phyloP scores from a whole-genome alignment of 768 basidiomycete species.

The Pulveroboletus ravenelii region DNA sequence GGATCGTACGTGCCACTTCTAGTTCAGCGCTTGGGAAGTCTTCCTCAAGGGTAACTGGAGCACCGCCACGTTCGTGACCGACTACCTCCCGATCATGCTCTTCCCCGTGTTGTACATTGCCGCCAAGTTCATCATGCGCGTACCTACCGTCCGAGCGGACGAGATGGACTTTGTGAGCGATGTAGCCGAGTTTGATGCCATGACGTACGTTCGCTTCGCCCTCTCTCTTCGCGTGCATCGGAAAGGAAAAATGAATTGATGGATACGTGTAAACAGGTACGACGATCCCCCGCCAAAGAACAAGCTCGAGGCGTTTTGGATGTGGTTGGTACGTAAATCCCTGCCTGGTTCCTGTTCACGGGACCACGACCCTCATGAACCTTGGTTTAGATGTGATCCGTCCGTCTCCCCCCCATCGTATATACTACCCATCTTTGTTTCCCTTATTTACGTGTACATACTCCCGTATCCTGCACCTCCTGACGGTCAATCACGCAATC shows the following conservation, averaged over 20 bases:
- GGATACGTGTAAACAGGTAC: conserved; percentile 7
- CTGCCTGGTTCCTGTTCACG: too few species aligned
- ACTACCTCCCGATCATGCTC: conserved; percentile 38
- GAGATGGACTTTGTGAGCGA: conserved; percentile 28
- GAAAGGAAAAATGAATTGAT: background rate
- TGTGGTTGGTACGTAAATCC: conserved; percentile 21
- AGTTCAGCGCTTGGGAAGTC: conserved; percentile 41
- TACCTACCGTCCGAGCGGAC: background rate
- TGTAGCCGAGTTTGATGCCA: conserved; percentile 27
- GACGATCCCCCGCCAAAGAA: conserved; percentile 29
- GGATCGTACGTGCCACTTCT: background rate
- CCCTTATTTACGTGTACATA: too few species aligned
- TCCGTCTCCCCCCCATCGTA: too few species aligned
- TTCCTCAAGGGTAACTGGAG: conserved; percentile 39
- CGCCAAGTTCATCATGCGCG: conserved; percentile 17
- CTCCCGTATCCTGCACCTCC: too few species aligned
- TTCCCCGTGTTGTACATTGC: conserved; percentile 45
- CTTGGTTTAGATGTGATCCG: too few species aligned
- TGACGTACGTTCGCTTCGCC: conserved; percentile 14
- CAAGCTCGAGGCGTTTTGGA: conserved; percentile 23
- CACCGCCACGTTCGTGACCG: conserved; percentile 37
- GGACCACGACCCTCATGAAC: too few species aligned
- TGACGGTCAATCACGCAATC: too few species aligned
- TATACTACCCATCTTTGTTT: too few species aligned
- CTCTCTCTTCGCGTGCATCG: background rate